These are phyloP conservation scores for Botryosphaeria agaves DNA, from an alignment of 2,329 filamentous ascomycete genomes.

Conservation along the genomic window DNA sequence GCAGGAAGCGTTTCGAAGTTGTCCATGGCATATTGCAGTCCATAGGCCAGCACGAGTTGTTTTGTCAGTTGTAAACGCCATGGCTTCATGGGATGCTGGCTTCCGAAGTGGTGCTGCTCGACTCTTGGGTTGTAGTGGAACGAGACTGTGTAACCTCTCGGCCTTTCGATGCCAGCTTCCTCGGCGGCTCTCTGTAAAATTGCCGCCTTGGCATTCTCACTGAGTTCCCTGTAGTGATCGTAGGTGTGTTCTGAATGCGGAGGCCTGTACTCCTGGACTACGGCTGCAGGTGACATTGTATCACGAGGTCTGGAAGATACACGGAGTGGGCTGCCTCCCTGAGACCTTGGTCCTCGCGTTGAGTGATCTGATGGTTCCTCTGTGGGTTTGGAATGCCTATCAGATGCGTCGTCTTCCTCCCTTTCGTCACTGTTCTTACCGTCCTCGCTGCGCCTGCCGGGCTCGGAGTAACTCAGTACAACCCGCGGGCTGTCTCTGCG, in stretches of 20 bases:
- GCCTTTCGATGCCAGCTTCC: constrained; percentile 54
- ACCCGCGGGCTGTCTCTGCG: no score
- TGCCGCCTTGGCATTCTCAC: constrained; percentile 6
- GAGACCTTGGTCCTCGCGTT: no score
- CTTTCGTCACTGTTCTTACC: no score
- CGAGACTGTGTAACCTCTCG: constrained; percentile 78
- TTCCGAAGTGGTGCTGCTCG: constrained; percentile 92
- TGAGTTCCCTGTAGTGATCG: neutral
- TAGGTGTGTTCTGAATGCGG: neutral
- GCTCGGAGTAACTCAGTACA: no score
- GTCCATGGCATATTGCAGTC: constrained; percentile 94
- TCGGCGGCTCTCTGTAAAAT: constrained; percentile 37
- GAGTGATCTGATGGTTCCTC: no score
- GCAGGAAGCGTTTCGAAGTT: constrained; percentile 73
- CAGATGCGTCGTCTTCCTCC: no score
- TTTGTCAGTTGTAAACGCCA: constrained; percentile 94
- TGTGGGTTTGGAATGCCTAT: no score
- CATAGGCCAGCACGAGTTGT: constrained; percentile 84
- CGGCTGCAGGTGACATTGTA: no score
- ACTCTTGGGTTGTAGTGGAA: constrained; percentile 92
- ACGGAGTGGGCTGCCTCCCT: no score
- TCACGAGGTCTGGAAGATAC: no score
- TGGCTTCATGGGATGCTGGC: constrained; percentile 97
- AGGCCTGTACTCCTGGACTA: neutral
- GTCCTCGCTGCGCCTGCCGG: no score